These are phyloP conservation scores for Helenozyma baotianmanensis DNA, from an alignment of 805 yeast species.

Conservation along the genomic window DNA sequence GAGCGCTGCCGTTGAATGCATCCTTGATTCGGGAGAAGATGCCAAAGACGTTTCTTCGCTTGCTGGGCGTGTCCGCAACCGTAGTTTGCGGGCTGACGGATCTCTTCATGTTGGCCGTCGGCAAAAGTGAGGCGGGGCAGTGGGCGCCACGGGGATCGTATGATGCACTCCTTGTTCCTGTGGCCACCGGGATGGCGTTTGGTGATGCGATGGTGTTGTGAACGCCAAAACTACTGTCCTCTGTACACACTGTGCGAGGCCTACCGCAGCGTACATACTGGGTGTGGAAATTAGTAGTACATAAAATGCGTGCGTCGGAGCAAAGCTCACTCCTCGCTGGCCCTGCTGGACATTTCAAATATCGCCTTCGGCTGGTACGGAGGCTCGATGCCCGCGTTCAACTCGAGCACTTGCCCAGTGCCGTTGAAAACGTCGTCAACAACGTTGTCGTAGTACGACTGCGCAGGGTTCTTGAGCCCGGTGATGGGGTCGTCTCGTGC, in stretches of 20 bases:
- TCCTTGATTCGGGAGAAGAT: slow-evolving; percentile 6
- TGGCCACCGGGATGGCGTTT: too few relatives aligned
- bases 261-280: too few relatives aligned
- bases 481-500: slow-evolving; percentile 36
- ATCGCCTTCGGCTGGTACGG: slow-evolving; percentile 5
- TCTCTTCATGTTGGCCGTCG: slow-evolving; percentile 16
- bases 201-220: too few relatives aligned
- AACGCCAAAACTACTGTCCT: too few relatives aligned
- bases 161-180: too few relatives aligned
- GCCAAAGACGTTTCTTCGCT: slow-evolving; percentile 8
- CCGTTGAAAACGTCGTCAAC: slow-evolving; percentile 29
- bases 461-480: slow-evolving; percentile 40
- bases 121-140: too few relatives aligned
- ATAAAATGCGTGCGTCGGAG: too few relatives aligned
- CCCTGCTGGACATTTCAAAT: slow-evolving; percentile 11
- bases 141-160: too few relatives aligned
- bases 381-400: slow-evolving; percentile 19
- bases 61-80: slow-evolving; percentile 5
- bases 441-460: slow-evolving; percentile 32
- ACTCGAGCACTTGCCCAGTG: slow-evolving; percentile 25
- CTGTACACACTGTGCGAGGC: too few relatives aligned
- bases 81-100: slow-evolving; percentile 14
- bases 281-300: too few relatives aligned
- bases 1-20: background rate
- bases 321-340: slow-evolving; percentile 3